phyloP scores from a whole-genome alignment of 192 early-diverging fungal species.

The Dissophora globulifera region DNA sequence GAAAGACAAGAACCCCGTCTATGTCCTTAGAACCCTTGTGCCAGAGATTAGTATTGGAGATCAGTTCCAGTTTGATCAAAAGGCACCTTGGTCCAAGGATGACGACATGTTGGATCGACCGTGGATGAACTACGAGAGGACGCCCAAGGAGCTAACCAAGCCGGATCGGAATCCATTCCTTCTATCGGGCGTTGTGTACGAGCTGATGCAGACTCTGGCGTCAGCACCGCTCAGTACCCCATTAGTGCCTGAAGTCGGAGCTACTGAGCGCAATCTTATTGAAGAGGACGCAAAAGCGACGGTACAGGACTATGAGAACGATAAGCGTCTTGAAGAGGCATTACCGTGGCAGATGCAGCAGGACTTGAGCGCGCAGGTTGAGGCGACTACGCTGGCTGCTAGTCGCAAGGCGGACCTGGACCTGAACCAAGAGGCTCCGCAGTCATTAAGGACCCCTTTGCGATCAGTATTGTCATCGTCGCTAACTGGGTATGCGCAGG shows the following conservation, averaged over 20 bases:
- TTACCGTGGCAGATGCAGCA: conserved; percentile 34
- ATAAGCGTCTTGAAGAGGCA: conserved; percentile 19
- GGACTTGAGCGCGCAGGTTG: conserved; percentile 16
- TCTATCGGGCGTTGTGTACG: conserved; percentile 18
- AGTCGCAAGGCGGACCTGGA: not conserved
- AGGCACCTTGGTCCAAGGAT: conserved; percentile 19
- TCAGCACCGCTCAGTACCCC: not conserved
- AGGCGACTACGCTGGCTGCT: not conserved
- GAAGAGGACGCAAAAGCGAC: conserved; percentile 3
- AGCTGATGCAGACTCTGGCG: conserved; percentile 35
- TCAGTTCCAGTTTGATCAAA: conserved; percentile 23
- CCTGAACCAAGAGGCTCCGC: not conserved
- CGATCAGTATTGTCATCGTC: not conserved
- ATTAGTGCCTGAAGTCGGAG: not conserved
- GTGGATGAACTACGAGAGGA: conserved; percentile 10
- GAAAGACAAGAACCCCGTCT: conserved; percentile 31
- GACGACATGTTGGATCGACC: conserved; percentile 28
- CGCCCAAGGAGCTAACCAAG: conserved; percentile 12
- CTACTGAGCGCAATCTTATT: not conserved
- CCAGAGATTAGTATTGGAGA: conserved; percentile 26
- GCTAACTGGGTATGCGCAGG: not conserved
- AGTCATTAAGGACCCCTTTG: no score
- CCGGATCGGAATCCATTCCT: conserved; percentile 27
- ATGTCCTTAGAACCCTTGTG: conserved; percentile 24
- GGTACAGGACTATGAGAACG: conserved; percentile 36